A percentile compares a stretch with the other conserved stretches of the same genome.
Evolutionary conservation across 495 filamentous ascomycete genomes (phyloP).

Genomic region (Trichocladium uniseriatum): DNA sequence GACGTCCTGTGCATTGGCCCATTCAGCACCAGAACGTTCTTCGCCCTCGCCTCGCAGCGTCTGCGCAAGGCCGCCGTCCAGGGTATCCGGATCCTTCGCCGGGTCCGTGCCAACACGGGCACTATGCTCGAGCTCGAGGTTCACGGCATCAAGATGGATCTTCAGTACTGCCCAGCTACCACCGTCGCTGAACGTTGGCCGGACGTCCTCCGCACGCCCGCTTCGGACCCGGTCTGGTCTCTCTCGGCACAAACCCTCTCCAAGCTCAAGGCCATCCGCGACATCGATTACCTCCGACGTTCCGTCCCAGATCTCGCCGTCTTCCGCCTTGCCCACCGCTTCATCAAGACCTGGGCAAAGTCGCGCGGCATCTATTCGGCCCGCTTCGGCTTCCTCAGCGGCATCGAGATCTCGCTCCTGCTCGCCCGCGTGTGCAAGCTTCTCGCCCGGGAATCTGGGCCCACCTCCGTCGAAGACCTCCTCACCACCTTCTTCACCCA

Average conservation of each 20-base stretch:
- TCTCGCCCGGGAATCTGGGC: constrained; percentile 17
- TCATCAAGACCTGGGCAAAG: constrained; percentile 47
- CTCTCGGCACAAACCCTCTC: constrained; percentile 39
- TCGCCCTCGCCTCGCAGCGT: constrained; percentile 41
- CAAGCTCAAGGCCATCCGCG: constrained; percentile 48
- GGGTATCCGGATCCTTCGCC: constrained; percentile 41
- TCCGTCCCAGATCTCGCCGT: constrained; percentile 42
- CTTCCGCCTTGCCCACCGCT: constrained; percentile 44
- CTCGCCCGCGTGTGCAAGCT: constrained; percentile 45
- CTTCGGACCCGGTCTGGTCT: constrained; percentile 38
- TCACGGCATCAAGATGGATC: constrained; percentile 40
- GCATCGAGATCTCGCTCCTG: constrained; percentile 50
- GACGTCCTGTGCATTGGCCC: constrained; percentile 51
- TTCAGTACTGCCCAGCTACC: constrained; percentile 51
- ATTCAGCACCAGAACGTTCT: constrained; percentile 46
- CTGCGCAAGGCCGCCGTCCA: constrained; percentile 35
- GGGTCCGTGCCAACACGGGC: constrained; percentile 42
- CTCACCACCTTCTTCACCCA: constrained; percentile 47
- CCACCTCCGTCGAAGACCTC: constrained; percentile 32
- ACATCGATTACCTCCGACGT: constrained; percentile 43
- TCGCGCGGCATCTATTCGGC: constrained; percentile 47
- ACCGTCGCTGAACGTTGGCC: constrained; percentile 38
- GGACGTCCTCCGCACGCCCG: constrained; percentile 21
- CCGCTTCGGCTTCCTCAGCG: constrained; percentile 48
- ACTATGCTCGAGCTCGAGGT: constrained; percentile 49